Evolutionary conservation across 1,284 basidiomycete species (phyloP), one percentile per base, ranked within the genome.

Genomic region (Polyporus tsugae): DNA sequence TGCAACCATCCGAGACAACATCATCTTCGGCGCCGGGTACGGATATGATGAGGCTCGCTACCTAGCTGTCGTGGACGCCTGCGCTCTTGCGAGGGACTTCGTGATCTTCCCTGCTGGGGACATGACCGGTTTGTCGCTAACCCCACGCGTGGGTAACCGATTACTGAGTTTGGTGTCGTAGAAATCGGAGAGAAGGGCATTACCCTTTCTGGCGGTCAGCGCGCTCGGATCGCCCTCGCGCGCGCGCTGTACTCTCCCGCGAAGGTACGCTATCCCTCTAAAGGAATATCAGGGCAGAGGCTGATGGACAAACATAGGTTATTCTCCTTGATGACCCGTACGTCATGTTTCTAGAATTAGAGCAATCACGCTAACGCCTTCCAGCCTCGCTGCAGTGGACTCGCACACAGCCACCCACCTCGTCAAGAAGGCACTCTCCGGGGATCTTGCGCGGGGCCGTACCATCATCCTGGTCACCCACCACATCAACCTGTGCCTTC

Each of bases 391-490:
- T 0, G 95, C 95, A 1, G 94, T 97, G 9, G 95, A 97, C 79
- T 94, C 95, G 81, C 94, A 96, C 75, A 95, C 94, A 2, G 93
- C 93, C 53, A 88, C 91, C 71, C 91, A 93, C 73, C 83, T 94
- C 11, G 87, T 91, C 55, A 82, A 86, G 63, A 81, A 88, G 68
- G 90, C 92, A 72, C 80, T 95, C 19, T 83, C 82, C 10, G 89
- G 93, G 11, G 81, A 86, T 0, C 82, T 95, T 4, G 85, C 91
- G 71, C 82, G 82, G 36, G 86, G 85, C 58, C 85, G 94, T 17
- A 95, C 93, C 0, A 85, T 95, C 66, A 87, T 97, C 66, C 84
- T 97, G 5, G 94, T 97, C 44, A 96, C 95, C 0, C 95, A 97
- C 78, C 94, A 96, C 74, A 89, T 96, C 71, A 89, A 85, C 60